Evolutionary conservation across 495 filamentous ascomycete species (phyloP), one percentile per base, ranked within the genome.

Genomic region (Trichocladium antarcticum): DNA sequence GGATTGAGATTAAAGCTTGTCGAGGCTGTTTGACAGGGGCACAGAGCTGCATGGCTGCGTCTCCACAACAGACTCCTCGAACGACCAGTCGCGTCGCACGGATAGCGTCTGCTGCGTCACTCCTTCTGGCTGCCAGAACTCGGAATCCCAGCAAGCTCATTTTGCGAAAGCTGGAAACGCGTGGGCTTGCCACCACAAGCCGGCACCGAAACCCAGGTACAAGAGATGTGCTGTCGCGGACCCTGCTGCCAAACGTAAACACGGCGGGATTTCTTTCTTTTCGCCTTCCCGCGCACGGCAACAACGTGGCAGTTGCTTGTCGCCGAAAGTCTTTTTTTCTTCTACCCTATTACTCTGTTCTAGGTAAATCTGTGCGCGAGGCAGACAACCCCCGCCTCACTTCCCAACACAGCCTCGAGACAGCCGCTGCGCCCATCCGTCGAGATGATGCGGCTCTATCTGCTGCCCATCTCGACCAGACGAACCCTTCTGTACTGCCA

Each of bases 401-500:
- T 8, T 46, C 31, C 32, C 16, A 15, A 20, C 31, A 42, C 48
- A 31, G 17, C 15, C 43, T 37, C 12, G 8, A 2, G 21, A 14
- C 21, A 10, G 17, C 42, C 32, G 27, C 17, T 29, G 31, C 37
- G 19, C 24, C 19, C 15, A 40, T 16, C 6, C 37, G 37, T 21
- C 35, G 19, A 24, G 40, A 68, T 71, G 44, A 97, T 99, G 92
- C 85, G 89, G 65, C 78, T 99, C 62, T 95, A 89, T 71, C 82
- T 99, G 47, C 78, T 99, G 50, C 92, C 92, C 40, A 87, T 99
- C 60, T 95, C 90, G 42, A 95, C 87, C 9, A 74, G 82, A 59
- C 82, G 87, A 56, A 84, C 86, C n/a, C 76, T 99, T 41, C 81
- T 99, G 47, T 99, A 96, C 74, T 88, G 87, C 68, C 84, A 93